These are phyloP conservation scores for Podila minutissima DNA, from an alignment of 192 early-diverging fungal species.

Conservation along the genomic window DNA sequence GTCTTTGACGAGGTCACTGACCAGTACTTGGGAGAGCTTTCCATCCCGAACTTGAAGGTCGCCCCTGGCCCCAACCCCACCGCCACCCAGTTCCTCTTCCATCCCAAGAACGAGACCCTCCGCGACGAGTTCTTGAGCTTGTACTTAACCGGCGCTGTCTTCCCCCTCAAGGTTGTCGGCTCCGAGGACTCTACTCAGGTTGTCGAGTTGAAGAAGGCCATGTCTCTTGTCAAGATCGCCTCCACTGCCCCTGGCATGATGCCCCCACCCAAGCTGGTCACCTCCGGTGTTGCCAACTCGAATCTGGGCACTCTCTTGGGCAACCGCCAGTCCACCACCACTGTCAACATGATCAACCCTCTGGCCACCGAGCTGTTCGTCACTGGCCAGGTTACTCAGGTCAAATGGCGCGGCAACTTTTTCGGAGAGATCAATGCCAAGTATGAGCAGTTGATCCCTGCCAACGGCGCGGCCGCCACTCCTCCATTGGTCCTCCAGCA, in stretches of 20 bases:
- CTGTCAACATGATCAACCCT: conserved; percentile 40
- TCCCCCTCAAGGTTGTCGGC: conserved; percentile 43
- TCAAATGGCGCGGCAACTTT: conserved; percentile 35
- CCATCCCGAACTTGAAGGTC: conserved; percentile 33
- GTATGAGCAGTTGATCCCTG: conserved; percentile 25
- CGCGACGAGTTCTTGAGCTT: conserved; percentile 40
- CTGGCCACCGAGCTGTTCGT: conserved; percentile 34
- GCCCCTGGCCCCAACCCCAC: conserved; percentile 41
- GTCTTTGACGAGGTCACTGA: conserved; percentile 39
- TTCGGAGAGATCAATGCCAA: conserved; percentile 29
- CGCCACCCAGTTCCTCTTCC: conserved; percentile 40
- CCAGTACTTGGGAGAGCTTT: conserved; percentile 42
- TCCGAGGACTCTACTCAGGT: conserved; percentile 22
- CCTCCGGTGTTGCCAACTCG: conserved; percentile 29
- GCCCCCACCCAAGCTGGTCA: conserved; percentile 25
- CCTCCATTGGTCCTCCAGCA: conserved; percentile 35
- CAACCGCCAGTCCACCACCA: conserved; percentile 20
- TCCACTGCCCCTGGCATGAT: conserved; percentile 30
- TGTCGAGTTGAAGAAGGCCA: conserved; percentile 33
- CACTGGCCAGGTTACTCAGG: conserved; percentile 26
- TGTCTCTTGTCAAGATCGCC: conserved; percentile 18
- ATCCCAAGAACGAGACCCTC: conserved; percentile 35
- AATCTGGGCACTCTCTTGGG: conserved; percentile 25
- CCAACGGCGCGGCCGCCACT: conserved; percentile 14
- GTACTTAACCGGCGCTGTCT: conserved; percentile 21